These are phyloP conservation scores for Colletotrichum cuscutae DNA, from an alignment of 2,329 filamentous ascomycete genomes.

Conservation along the genomic window DNA sequence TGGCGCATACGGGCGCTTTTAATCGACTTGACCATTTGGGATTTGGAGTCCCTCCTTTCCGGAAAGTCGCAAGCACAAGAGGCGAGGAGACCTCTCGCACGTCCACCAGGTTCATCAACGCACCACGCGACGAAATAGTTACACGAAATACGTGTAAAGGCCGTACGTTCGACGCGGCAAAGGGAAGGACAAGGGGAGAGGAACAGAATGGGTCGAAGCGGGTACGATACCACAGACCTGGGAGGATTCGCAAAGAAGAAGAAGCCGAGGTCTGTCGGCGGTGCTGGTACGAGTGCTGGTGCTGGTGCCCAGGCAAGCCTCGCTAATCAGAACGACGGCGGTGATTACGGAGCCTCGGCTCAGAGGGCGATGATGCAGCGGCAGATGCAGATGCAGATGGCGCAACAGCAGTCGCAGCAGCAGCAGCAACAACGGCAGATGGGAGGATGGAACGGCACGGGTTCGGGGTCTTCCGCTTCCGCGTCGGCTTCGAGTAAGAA, in stretches of 20 bases:
- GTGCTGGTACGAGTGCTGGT: no score
- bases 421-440: not conserved
- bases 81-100: no score
- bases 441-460: not conserved
- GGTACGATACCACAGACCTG: constrained; percentile 29
- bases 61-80: no score
- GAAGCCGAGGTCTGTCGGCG: not conserved
- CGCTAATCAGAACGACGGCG: no score
- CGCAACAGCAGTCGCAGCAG: not conserved
- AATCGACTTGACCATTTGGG: no score
- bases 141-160: no score
- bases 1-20: no score
- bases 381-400: not conserved
- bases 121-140: not conserved
- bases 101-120: no score
- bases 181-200: no score
- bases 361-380: not conserved
- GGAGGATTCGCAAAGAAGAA: not conserved
- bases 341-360: not conserved
- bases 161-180: no score
- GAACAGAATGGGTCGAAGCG: constrained; percentile 32
- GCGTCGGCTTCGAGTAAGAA: not conserved
- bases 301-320: no score
- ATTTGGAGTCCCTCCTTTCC: no score
- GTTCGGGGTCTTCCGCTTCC: not conserved